phyloP scores from a whole-genome alignment of 2,329 filamentous ascomycete species.

The Ascochyta viciae-villosae region DNA sequence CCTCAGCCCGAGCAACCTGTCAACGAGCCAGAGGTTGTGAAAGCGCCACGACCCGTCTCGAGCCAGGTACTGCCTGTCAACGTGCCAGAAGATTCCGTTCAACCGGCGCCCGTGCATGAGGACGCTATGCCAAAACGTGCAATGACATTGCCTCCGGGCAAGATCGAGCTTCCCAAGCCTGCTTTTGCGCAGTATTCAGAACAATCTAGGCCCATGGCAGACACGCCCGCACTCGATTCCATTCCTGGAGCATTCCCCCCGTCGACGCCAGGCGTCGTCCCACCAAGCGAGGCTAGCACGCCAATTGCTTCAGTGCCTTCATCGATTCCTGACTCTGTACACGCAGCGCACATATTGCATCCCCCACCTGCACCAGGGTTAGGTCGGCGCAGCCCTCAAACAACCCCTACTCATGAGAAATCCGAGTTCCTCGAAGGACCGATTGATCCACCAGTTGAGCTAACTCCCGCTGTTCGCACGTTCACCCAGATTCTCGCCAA shows the following conservation, averaged over 20 bases:
- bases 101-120: slow-evolving; percentile 10
- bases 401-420: slow-evolving; percentile 41
- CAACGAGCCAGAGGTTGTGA: slow-evolving; percentile 11
- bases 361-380: slow-evolving; percentile 25
- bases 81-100: background rate
- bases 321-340: slow-evolving; percentile 12
- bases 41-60: slow-evolving; percentile 7
- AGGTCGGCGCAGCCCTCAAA: slow-evolving; percentile 30
- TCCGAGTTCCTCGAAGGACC: slow-evolving; percentile 45
- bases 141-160: slow-evolving; percentile 31
- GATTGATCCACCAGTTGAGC: slow-evolving; percentile 33
- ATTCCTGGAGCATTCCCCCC: slow-evolving; percentile 69
- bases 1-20: slow-evolving; percentile 18
- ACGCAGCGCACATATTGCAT: slow-evolving; percentile 29
- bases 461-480: slow-evolving; percentile 40
- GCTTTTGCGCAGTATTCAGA: slow-evolving; percentile 22
- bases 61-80: slow-evolving; percentile 17
- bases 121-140: slow-evolving; percentile 23
- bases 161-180: slow-evolving; percentile 35
- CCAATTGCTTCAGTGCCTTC: slow-evolving; percentile 30
- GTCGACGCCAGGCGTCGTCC: slow-evolving; percentile 51
- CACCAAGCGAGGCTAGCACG: slow-evolving; percentile 49
- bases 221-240: slow-evolving; percentile 35
- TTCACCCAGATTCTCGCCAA: slow-evolving; percentile 49
- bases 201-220: slow-evolving; percentile 33